phyloP scores from a whole-genome alignment of 2,329 filamentous ascomycete genomes.

The Monilinia vaccinii-corymbosi region DNA sequence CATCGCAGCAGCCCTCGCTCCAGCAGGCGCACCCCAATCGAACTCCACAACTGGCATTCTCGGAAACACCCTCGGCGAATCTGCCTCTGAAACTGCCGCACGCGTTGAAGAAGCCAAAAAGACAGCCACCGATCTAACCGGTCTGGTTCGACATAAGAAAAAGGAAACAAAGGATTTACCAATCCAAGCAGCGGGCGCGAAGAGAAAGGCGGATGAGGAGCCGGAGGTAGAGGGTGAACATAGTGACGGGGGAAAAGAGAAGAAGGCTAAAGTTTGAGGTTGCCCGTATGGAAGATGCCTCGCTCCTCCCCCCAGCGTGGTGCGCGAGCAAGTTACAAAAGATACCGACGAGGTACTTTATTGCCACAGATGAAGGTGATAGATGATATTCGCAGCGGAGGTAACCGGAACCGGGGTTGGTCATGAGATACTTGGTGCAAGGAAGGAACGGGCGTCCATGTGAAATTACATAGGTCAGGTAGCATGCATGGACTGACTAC shows the following conservation, averaged over 20 bases:
- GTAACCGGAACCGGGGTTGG: neutral
- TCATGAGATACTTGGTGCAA: neutral
- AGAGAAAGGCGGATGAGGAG: constrained; percentile 45
- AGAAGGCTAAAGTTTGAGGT: constrained; percentile 29
- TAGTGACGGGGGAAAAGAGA: constrained; percentile 19
- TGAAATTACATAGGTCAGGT: neutral
- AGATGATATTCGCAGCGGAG: neutral
- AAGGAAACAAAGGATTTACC: constrained; percentile 28
- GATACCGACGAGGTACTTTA: neutral
- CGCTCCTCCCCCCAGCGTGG: neutral
- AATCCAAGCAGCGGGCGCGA: constrained; percentile 36
- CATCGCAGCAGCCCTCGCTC: constrained; percentile 36
- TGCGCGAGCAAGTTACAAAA: neutral
- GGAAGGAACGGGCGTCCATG: neutral
- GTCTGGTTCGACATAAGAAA: constrained; percentile 64
- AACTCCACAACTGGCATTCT: constrained; percentile 48
- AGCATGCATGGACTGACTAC: neutral
- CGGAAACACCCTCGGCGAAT: constrained; percentile 53
- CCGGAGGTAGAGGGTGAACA: constrained; percentile 13
- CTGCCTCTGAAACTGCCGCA: constrained; percentile 50
- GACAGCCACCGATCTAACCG: constrained; percentile 56
- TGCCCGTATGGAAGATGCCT: neutral
- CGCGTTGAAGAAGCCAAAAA: constrained; percentile 57
- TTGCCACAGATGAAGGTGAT: neutral
- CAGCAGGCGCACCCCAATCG: constrained; percentile 22